Evolutionary conservation across 2,329 filamentous ascomycete species (phyloP).

Genomic region (Endocalyx cinctus): DNA sequence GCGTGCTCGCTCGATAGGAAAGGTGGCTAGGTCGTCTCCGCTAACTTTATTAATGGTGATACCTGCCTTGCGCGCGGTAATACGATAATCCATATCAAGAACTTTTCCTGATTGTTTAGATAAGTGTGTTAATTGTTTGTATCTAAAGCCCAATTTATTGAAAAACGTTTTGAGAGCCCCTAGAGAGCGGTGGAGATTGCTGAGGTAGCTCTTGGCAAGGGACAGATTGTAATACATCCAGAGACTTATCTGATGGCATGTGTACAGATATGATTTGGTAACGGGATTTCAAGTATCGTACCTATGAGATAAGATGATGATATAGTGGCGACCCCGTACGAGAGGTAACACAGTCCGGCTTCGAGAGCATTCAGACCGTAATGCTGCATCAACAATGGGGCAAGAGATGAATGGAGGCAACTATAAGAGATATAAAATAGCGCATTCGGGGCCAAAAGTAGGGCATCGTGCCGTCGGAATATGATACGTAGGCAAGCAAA

Average conservation of each 20-base stretch:
- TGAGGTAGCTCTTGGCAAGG: no score
- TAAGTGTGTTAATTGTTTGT: no score
- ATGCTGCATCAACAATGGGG: not conserved
- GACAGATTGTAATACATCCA: no score
- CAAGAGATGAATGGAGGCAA: conserved; percentile 1
- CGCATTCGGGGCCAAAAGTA: not conserved
- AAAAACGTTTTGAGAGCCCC: conserved; percentile 3
- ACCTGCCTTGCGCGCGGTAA: not conserved
- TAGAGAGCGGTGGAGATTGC: not conserved
- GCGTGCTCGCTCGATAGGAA: conserved; percentile 8
- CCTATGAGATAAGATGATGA: not conserved
- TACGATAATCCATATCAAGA: conserved; percentile 7
- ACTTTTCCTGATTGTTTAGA: no score
- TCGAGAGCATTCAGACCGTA: conserved; percentile 1
- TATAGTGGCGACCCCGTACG: not conserved
- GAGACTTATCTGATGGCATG: no score
- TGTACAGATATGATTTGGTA: no score
- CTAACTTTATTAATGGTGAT: not conserved
- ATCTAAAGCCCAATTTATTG: not conserved
- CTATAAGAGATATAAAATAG: not conserved
- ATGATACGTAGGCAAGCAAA: conserved; percentile 1
- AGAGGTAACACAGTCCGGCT: conserved; percentile 1
- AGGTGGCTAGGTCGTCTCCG: conserved; percentile 1
- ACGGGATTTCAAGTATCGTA: not conserved
- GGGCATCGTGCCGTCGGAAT: not conserved